phyloP scores from a whole-genome alignment of 495 filamentous ascomycete species.

The Penicillium verhagenii region DNA sequence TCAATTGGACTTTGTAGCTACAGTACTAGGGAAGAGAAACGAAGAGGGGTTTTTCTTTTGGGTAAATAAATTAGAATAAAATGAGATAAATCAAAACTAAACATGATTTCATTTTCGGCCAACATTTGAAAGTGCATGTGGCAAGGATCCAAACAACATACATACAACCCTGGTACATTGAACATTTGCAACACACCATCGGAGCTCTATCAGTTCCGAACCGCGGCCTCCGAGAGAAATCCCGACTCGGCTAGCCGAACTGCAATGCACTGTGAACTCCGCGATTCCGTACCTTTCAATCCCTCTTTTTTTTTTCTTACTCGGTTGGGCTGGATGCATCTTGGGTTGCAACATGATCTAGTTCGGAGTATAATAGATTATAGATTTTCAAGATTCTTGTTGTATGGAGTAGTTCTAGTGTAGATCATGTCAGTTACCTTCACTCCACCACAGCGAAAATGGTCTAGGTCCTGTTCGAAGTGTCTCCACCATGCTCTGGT shows the following conservation, averaged over 20 bases:
- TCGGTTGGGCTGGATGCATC: background rate
- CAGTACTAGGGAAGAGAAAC: no score
- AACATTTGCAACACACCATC: no score
- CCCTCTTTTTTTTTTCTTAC: no score
- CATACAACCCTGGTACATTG: no score
- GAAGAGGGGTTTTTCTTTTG: no score
- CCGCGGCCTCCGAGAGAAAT: constrained; percentile 6
- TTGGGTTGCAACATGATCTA: background rate
- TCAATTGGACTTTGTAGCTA: background rate
- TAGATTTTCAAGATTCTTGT: no score
- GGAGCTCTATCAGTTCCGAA: background rate
- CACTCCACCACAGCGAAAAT: background rate
- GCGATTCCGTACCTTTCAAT: no score
- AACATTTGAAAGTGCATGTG: background rate
- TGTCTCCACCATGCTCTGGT: background rate
- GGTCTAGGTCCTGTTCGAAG: background rate
- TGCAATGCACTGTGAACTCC: background rate
- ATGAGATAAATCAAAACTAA: no score
- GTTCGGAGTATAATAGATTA: no score
- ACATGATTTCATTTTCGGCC: no score
- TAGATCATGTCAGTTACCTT: background rate
- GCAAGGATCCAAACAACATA: background rate
- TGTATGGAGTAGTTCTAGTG: no score
- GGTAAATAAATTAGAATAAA: no score
- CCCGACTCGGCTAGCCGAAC: constrained; percentile 25